Percentiles rank a stretch among this genome's conserved stretches.
Conservation (phyloP, 148 eudicot species). For the Simmondsia chinensis region DNA sequence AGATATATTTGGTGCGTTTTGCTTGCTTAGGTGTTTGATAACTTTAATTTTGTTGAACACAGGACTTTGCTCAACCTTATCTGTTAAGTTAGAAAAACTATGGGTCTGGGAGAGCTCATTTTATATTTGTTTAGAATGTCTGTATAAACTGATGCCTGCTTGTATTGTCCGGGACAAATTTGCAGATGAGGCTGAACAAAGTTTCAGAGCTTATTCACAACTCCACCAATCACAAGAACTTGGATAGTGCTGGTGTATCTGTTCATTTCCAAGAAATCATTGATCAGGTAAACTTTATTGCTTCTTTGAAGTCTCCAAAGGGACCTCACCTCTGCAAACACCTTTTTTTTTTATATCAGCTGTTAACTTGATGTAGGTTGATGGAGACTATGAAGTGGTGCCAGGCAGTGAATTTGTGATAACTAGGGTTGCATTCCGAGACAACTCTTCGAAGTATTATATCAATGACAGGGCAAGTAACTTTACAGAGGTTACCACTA, state of each 20-base stretch:
- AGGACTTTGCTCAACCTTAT: background rate
- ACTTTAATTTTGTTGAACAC: no score
- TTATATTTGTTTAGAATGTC: no score
- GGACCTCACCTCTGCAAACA: no score
- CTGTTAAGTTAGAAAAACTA: background rate
- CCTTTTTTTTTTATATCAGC: background rate
- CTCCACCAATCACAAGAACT: constrained; percentile 85
- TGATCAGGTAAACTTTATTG: constrained; percentile 47
- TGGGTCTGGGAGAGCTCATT: no score
- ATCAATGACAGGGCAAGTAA: constrained; percentile 68
- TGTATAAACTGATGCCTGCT: no score
- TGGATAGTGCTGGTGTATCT: constrained; percentile 88
- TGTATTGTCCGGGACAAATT: no score
- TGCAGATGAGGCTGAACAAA: constrained; percentile 96
- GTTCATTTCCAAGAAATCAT: constrained; percentile 94
- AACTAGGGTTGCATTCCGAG: constrained; percentile 82
- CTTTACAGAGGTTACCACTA: constrained; percentile 86
- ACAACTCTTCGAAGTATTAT: constrained; percentile 81
- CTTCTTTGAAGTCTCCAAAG: background rate
- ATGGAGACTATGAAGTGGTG: constrained; percentile 78
- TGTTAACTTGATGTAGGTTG: constrained; percentile 38
- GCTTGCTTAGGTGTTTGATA: no score
- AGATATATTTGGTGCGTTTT: no score
- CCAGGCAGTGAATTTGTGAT: constrained; percentile 81
- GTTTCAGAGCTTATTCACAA: constrained; percentile 98